These are phyloP conservation scores for Populus trichocarpa DNA, from an alignment of 441 rosid genomes.

Conservation along the genomic window DNA sequence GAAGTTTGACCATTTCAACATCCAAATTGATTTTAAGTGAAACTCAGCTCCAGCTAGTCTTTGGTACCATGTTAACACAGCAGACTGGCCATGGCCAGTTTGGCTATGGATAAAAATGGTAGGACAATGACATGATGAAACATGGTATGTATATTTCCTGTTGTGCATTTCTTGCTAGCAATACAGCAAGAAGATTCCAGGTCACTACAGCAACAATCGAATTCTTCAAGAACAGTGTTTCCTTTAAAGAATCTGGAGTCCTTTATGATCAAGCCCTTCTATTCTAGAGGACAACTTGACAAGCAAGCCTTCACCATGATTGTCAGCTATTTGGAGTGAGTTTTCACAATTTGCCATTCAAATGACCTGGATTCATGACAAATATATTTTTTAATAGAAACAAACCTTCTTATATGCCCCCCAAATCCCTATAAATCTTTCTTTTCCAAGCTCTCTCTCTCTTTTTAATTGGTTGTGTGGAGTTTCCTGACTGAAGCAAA, in stretches of 20 bases:
- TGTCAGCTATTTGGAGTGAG: background rate
- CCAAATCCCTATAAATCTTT: background rate
- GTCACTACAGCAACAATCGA: background rate
- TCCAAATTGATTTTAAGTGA: too few species aligned
- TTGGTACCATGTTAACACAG: too few species aligned
- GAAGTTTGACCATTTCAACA: too few species aligned
- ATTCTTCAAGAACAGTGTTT: background rate
- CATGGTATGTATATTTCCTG: background rate
- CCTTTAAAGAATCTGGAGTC: background rate
- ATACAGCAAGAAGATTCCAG: too few species aligned
- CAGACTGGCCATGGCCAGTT: too few species aligned
- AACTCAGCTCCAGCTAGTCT: too few species aligned
- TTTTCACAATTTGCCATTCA: background rate
- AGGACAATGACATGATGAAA: background rate
- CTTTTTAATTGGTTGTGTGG: background rate
- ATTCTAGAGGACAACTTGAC: too few species aligned
- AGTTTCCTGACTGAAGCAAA: background rate
- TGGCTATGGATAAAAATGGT: background rate
- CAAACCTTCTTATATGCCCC: background rate
- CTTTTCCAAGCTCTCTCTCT: background rate
- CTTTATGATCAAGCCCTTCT: too few species aligned
- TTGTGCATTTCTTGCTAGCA: background rate
- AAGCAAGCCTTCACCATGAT: too few species aligned
- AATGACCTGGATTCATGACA: background rate
- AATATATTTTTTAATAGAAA: too few species aligned